phyloP scores from a whole-genome alignment of 139 green algal species.

The Deuterostichococcus epilithicus region DNA sequence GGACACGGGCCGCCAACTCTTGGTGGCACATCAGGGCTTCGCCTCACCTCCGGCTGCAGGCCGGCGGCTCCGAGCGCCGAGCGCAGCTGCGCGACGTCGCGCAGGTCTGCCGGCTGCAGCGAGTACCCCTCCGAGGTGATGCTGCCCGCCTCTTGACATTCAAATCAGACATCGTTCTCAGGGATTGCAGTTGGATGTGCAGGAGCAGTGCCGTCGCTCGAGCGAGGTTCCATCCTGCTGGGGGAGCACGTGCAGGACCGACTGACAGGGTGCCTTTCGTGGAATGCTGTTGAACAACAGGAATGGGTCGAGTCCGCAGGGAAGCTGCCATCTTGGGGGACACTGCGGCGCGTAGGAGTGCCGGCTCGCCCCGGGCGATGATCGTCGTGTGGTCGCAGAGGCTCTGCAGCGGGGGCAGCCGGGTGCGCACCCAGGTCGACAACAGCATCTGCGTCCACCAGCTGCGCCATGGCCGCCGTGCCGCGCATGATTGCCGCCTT shows the following conservation, averaged over 20 bases:
- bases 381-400: too few species aligned
- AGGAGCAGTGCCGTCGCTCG: not conserved
- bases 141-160: constrained; percentile 12
- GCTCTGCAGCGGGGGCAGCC: too few species aligned
- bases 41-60: constrained; percentile 29
- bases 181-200: too few species aligned
- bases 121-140: constrained; percentile 44
- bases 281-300: too few species aligned
- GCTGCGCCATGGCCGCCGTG: constrained; percentile 1
- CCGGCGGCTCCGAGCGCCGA: constrained; percentile 37
- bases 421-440: not conserved
- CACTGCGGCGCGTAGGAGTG: too few species aligned
- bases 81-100: constrained; percentile 37
- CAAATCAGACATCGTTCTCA: too few species aligned
- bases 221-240: too few species aligned
- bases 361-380: too few species aligned
- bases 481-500: constrained; percentile 16
- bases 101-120: constrained; percentile 65
- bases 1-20: not conserved
- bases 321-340: too few species aligned
- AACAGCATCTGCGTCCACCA: constrained; percentile 2
- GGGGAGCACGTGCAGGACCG: too few species aligned
- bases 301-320: too few species aligned
- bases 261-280: too few species aligned
- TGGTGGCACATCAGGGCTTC: not conserved